A percentile compares a stretch with the other conserved stretches of the same genome.
These are phyloP conservation scores for Ogataea nakhonphanomensis DNA, from an alignment of 805 yeast genomes.

Conservation along the genomic window DNA sequence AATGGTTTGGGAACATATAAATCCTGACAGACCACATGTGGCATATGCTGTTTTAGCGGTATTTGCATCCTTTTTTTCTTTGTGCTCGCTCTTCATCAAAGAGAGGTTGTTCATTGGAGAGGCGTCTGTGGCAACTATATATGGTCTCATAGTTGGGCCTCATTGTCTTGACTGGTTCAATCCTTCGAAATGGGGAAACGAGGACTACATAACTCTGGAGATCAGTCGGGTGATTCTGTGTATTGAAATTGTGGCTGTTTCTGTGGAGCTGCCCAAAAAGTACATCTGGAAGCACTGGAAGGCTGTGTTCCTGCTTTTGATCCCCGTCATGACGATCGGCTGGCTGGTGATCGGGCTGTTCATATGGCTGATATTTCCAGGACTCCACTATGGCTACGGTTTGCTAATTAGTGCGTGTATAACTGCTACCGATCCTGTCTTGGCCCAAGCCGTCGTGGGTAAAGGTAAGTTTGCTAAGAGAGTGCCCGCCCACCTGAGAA, in stretches of 20 bases:
- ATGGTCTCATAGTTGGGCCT: conserved; percentile 59
- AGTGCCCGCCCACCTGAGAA: conserved; percentile 60
- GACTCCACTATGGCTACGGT: conserved; percentile 50
- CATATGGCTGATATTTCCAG: conserved; percentile 59
- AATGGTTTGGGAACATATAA: conserved; percentile 34
- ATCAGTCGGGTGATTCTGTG: conserved; percentile 62
- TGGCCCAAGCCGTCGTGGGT: conserved; percentile 71
- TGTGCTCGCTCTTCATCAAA: conserved; percentile 55
- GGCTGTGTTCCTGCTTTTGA: conserved; percentile 52
- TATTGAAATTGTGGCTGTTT: conserved; percentile 69
- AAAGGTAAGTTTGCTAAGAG: conserved; percentile 68
- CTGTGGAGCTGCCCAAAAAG: conserved; percentile 68
- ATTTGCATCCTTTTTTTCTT: conserved; percentile 54
- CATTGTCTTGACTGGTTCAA: conserved; percentile 56
- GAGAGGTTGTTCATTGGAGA: conserved; percentile 62
- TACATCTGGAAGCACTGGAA: conserved; percentile 59
- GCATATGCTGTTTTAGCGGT: conserved; percentile 60
- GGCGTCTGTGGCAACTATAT: conserved; percentile 61
- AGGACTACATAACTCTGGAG: conserved; percentile 52
- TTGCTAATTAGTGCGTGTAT: conserved; percentile 65
- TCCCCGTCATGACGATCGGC: conserved; percentile 70
- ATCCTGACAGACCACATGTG: conserved; percentile 34
- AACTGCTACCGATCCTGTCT: conserved; percentile 76
- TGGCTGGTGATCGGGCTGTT: conserved; percentile 65
- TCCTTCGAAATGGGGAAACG: conserved; percentile 56